A percentile compares a stretch with the other conserved stretches of the same genome.
phyloP scores from a whole-genome alignment of 2,329 filamentous ascomycete genomes.

The Alternaria angustiovoidea region DNA sequence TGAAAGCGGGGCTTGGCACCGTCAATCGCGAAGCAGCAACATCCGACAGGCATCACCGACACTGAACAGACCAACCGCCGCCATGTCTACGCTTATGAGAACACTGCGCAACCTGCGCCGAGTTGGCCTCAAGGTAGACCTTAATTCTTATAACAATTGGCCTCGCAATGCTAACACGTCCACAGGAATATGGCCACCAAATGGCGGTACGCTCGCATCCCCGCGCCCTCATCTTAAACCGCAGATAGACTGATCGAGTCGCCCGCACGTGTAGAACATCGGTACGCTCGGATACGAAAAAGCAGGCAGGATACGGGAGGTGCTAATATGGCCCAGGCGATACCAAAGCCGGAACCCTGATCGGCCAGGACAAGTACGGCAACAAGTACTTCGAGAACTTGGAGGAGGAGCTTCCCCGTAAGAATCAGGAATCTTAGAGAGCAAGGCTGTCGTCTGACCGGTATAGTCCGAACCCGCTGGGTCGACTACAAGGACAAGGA shows the following conservation, averaged over 20 bases:
- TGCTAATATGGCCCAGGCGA: conserved; percentile 70
- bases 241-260: conserved; percentile 36
- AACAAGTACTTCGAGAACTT: conserved; percentile 98
- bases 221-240: conserved; percentile 31
- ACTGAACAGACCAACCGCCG: conserved; percentile 45
- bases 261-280: conserved; percentile 45
- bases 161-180: conserved; percentile 43
- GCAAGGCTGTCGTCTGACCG: conserved; percentile 9
- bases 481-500: conserved; percentile 94
- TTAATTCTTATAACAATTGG: conserved; percentile 15
- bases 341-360: conserved; percentile 89
- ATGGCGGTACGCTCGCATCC: conserved; percentile 74
- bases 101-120: conserved; percentile 87
- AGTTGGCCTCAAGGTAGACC: conserved; percentile 82
- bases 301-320: not conserved
- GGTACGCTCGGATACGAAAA: conserved; percentile 36
- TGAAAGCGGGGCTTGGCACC: conserved; percentile 30
- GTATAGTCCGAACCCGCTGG: conserved; percentile 89
- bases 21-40: conserved; percentile 27
- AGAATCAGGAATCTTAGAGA: conserved; percentile 42
- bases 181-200: conserved; percentile 88
- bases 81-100: conserved; percentile 90
- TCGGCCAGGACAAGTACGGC: conserved; percentile 87
- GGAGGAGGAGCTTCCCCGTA: conserved; percentile 87
- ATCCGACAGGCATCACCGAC: conserved; percentile 25